Evolutionary conservation across 768 basidiomycete genomes (phyloP).

Genomic region (Tulasnella sp.): DNA sequence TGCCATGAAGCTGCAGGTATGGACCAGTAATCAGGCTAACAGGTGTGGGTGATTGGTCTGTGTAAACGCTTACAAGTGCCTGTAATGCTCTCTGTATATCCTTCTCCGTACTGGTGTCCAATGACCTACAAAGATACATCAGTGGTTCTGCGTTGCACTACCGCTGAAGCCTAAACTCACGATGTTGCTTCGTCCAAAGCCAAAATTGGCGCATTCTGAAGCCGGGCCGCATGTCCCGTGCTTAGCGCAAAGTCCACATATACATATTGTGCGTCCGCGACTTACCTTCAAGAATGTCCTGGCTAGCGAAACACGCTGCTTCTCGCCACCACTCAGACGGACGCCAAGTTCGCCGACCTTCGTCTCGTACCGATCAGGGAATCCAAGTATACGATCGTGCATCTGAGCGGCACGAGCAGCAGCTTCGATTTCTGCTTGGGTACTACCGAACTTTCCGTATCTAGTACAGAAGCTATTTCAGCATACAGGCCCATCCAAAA

Average conservation of each 20-base stretch:
- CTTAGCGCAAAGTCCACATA: too few species aligned
- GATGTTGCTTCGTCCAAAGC: slow-evolving; percentile 72
- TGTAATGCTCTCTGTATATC: slow-evolving; percentile 84
- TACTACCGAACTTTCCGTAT: slow-evolving; percentile 67
- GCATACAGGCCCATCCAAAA: not conserved
- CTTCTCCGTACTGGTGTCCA: slow-evolving; percentile 85
- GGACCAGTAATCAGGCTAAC: not conserved
- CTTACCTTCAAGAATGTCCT: slow-evolving; percentile 79
- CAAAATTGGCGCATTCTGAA: slow-evolving; percentile 59
- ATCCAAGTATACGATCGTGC: slow-evolving; percentile 73
- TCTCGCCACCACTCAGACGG: slow-evolving; percentile 80
- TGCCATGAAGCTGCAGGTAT: slow-evolving; percentile 35
- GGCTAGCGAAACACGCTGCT: slow-evolving; percentile 85
- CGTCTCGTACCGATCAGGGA: slow-evolving; percentile 79
- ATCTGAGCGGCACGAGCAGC: slow-evolving; percentile 78
- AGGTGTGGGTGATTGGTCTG: not conserved
- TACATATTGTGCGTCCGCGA: too few species aligned
- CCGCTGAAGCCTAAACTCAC: slow-evolving; percentile 25
- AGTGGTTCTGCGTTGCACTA: slow-evolving; percentile 20
- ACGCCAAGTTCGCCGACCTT: slow-evolving; percentile 81
- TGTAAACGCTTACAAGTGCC: slow-evolving; percentile 40
- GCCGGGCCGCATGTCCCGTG: not conserved
- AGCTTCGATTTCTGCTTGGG: slow-evolving; percentile 61
- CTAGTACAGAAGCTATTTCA: slow-evolving; percentile 27
- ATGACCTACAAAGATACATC: slow-evolving; percentile 41